Evolutionary conservation across 371 early-diverging fungal species (phyloP).

Genomic region (Lichtheimia ornata): DNA sequence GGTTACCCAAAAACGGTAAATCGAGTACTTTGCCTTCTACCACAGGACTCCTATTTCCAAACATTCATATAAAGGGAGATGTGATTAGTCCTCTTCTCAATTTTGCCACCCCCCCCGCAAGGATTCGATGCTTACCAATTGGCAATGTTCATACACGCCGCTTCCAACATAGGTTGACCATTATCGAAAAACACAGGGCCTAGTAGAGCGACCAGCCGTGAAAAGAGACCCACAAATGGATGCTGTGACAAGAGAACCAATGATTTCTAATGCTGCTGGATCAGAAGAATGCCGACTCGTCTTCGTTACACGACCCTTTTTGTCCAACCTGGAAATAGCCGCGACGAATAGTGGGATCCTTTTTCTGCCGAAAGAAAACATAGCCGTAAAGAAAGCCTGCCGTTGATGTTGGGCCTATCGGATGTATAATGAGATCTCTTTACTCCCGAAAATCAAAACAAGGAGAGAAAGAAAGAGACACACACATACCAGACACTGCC

Average conservation of each 20-base stretch:
- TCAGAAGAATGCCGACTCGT: background rate
- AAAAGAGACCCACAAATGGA: conserved; percentile 87
- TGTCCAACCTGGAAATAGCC: conserved; percentile 84
- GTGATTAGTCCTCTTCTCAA: too few species aligned
- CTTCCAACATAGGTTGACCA: conserved; percentile 79
- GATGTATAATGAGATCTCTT: too few species aligned
- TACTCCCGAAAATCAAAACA: background rate
- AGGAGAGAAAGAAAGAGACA: conserved; percentile 24
- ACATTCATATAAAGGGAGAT: too few species aligned
- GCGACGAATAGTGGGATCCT: conserved; percentile 80
- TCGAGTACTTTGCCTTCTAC: conserved; percentile 43
- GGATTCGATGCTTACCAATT: conserved; percentile 59
- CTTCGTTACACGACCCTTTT: conserved; percentile 1
- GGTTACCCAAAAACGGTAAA: conserved; percentile 76
- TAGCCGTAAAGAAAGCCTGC: conserved; percentile 88
- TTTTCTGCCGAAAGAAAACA: conserved; percentile 93
- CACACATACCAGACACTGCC: conserved; percentile 57
- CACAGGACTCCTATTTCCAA: conserved; percentile 25
- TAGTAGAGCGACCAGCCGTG: conserved; percentile 69
- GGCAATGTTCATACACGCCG: conserved; percentile 80
- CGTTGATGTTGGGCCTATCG: conserved; percentile 60
- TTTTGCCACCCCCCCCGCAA: too few species aligned
- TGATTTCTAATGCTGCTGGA: conserved; percentile 65
- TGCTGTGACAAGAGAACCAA: conserved; percentile 86
- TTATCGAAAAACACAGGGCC: conserved; percentile 82